Conservation (phyloP, 805 yeast species). For the Candida loeiensis region DNA sequence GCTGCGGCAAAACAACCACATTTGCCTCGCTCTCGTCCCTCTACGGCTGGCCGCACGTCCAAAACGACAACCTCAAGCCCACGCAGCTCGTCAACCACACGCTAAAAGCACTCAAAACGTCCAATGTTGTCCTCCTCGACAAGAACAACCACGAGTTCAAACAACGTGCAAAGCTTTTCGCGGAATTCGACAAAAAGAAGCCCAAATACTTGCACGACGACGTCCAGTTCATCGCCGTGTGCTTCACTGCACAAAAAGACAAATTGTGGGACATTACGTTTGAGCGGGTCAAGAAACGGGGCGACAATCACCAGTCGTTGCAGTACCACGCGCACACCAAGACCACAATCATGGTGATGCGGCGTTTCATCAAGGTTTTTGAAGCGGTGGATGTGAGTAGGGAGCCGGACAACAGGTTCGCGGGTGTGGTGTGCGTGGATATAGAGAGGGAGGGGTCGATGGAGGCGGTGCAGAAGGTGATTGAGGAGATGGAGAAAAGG, state of each 20-base stretch:
- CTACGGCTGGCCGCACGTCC: conserved; percentile 66
- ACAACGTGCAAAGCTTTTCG: conserved; percentile 42
- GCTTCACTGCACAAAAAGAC: conserved; percentile 41
- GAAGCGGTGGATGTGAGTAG: conserved; percentile 62
- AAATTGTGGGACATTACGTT: conserved; percentile 49
- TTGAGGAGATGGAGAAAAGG: conserved; percentile 12
- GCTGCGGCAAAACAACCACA: conserved; percentile 91
- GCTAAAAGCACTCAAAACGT: background rate
- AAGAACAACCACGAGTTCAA: conserved; percentile 70
- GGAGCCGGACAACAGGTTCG: conserved; percentile 15
- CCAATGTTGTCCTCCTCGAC: conserved; percentile 68
- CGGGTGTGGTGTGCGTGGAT: conserved; percentile 9
- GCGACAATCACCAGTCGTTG: conserved; percentile 85
- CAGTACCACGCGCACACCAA: conserved; percentile 48
- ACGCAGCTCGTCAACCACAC: conserved; percentile 28
- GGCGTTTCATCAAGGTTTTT: conserved; percentile 67
- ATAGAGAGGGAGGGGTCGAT: background rate
- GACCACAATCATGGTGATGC: conserved; percentile 60
- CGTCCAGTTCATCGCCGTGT: conserved; percentile 60
- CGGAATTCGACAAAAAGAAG: conserved; percentile 12
- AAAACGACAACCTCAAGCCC: conserved; percentile 67
- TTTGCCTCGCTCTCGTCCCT: conserved; percentile 53
- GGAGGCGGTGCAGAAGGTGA: conserved; percentile 13
- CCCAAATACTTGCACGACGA: conserved; percentile 19
- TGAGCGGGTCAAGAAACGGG: conserved; percentile 60